A percentile compares a stretch with the other conserved stretches of the same genome.
Conservation (phyloP, 106 monocot species). For the Cymbidium sinense region DNA sequence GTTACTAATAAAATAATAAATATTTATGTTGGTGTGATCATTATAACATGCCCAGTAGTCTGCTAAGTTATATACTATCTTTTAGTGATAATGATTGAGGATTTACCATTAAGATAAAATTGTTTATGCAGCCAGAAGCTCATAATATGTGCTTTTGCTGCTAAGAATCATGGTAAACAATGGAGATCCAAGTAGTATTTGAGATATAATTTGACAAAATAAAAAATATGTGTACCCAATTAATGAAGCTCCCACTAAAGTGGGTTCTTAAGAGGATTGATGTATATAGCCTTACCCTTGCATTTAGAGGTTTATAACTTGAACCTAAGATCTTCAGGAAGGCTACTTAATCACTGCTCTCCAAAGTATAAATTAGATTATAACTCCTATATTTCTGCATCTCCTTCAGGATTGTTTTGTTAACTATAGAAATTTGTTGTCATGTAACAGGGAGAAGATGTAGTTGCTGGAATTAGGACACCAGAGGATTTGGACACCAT, state of each 20-base stretch:
- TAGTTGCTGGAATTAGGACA: slow-evolving; percentile 96
- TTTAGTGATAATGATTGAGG: neutral
- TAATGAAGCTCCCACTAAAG: no score
- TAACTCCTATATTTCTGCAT: neutral
- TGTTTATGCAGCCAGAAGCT: neutral
- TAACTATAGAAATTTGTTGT: neutral
- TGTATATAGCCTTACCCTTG: no score
- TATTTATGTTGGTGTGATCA: neutral
- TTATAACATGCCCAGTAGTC: neutral
- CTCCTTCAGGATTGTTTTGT: neutral
- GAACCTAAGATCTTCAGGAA: no score
- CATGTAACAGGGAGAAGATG: slow-evolving; percentile 77
- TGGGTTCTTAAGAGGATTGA: no score
- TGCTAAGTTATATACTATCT: neutral
- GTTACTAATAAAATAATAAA: neutral
- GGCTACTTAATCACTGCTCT: no score
- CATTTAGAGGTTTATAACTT: no score
- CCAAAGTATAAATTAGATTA: neutral
- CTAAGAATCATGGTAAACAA: no score
- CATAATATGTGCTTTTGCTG: neutral
- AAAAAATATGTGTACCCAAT: neutral
- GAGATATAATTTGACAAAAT: neutral
- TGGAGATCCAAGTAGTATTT: neutral
- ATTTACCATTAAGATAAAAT: neutral
- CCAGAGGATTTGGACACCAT: slow-evolving; percentile 79